These are phyloP conservation scores for sorghum (Sorghum bicolor) DNA, from an alignment of 176 grass and related monocot genomes.

Conservation along the genomic window DNA sequence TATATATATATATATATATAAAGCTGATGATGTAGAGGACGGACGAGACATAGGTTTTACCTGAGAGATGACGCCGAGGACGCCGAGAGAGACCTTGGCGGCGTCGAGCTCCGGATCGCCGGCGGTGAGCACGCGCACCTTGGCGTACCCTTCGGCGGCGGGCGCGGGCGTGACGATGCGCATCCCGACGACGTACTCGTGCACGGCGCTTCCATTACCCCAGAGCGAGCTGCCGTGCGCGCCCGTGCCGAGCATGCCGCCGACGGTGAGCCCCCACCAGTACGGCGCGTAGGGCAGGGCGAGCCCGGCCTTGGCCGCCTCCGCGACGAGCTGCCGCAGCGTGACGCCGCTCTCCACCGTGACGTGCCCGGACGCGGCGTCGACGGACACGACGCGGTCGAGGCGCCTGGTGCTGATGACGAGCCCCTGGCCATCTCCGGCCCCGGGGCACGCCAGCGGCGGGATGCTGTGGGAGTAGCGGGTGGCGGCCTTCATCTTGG, in stretches of 20 bases:
- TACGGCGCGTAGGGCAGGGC: constrained; percentile 67
- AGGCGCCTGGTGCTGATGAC: constrained; percentile 53
- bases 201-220: constrained; percentile 75
- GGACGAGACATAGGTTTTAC: constrained; percentile 14
- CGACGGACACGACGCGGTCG: constrained; percentile 32
- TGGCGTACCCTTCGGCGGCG: constrained; percentile 45
- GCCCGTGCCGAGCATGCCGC: constrained; percentile 70
- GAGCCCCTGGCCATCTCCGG: constrained; percentile 26
- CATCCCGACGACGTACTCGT: constrained; percentile 79
- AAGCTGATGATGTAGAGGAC: not conserved
- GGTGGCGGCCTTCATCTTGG: constrained; percentile 63
- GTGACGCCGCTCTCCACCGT: constrained; percentile 61
- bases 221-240: constrained; percentile 77
- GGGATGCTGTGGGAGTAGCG: constrained; percentile 68
- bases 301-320: constrained; percentile 35
- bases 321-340: constrained; percentile 42
- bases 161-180: constrained; percentile 60
- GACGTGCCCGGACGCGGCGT: not conserved
- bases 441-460: constrained; percentile 62
- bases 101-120: constrained; percentile 57
- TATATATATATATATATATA: too few relatives aligned
- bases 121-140: constrained; percentile 34
- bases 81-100: constrained; percentile 80
- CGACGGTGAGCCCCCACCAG: constrained; percentile 73
- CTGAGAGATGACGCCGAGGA: constrained; percentile 78